A percentile compares a stretch with the other conserved stretches of the same genome.
Conservation (phyloP, 441 rosid species). For the Syzygium syzygioides region DNA sequence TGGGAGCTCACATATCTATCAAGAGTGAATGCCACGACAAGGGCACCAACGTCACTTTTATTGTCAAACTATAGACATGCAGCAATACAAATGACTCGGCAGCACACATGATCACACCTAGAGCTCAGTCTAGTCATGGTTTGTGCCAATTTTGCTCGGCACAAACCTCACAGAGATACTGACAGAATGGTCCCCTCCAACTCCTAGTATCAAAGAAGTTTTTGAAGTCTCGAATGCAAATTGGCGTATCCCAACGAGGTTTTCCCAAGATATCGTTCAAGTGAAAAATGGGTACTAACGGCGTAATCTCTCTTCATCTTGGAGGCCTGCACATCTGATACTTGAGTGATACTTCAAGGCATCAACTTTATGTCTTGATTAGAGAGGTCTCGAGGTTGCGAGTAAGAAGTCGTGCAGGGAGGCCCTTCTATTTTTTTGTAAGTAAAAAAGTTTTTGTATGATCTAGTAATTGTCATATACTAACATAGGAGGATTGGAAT, state of each 20-base stretch:
- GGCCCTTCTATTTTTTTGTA: background rate
- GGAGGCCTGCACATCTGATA: background rate
- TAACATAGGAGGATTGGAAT: background rate
- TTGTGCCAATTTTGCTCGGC: constrained; percentile 35
- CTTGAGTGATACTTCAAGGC: background rate
- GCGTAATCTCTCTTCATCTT: background rate
- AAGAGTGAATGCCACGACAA: constrained; percentile 76
- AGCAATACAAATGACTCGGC: constrained; percentile 27
- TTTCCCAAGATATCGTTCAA: background rate
- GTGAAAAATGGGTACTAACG: background rate
- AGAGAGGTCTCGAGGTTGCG: background rate
- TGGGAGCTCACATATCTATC: constrained; percentile 88
- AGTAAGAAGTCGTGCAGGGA: background rate
- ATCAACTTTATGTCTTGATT: background rate
- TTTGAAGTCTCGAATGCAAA: constrained; percentile 11
- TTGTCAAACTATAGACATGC: constrained; percentile 48
- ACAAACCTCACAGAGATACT: constrained; percentile 16
- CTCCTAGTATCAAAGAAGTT: constrained; percentile 38
- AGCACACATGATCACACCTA: constrained; percentile 27
- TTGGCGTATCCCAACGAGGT: background rate
- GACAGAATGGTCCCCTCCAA: constrained; percentile 10
- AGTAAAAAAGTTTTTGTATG: background rate
- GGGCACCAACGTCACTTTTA: constrained; percentile 58
- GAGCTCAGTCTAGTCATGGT: constrained; percentile 38
- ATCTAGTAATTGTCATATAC: background rate